Base-by-base conservation (phyloP, 495 filamentous ascomycete species). In the Penicillium steckii region DNA sequence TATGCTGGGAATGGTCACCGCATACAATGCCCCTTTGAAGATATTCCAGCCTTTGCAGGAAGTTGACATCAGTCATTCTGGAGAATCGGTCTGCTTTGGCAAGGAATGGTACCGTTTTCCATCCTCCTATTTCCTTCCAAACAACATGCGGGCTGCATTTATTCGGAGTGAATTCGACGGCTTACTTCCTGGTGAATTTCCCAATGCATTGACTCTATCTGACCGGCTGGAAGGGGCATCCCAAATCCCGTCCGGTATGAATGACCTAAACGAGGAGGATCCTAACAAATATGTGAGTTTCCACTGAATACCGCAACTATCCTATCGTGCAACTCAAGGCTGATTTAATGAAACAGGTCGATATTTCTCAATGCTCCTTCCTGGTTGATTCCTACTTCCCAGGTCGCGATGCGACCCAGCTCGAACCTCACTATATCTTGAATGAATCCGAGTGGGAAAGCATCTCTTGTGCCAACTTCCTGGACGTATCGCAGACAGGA, bases 51-150 rank as follows among this genome's bases (percentile, higher is more conserved):
- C 82, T 0, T 67, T 83, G 23, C 77, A 83, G 38, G 54, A 68
- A 17, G 59, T 66, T 19, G 78, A 72, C 15, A 48, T 85, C 5
- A 74, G 75, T 7, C 65, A 74, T 3, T 62, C 67, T 2, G 85
- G 84, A n/a, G 85, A 85, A 38, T 83, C 74, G 23, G 82, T 99
- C 4, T 99, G 95, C 69, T 80, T 96, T 41, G 92, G 88, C 35
- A 97, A 97, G 66, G 95, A 99, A 66, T 99, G 95, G 95, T 97
- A 99, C 65, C 89, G 95, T 42, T 99, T 95, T 62, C 95, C 95
- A 9, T 91, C 89, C 12, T 92, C 90, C 4, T 97, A 92, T 71
- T 89, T 92, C 66, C 77, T 99, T 1, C 95, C 95, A 0, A 67
- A 84, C 6, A 78, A 78, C 38, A 86, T 91, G 79, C 81, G 80